Evolutionary conservation across 129 eudicot species (phyloP).

Genomic region (Saposhnikovia divaricata): DNA sequence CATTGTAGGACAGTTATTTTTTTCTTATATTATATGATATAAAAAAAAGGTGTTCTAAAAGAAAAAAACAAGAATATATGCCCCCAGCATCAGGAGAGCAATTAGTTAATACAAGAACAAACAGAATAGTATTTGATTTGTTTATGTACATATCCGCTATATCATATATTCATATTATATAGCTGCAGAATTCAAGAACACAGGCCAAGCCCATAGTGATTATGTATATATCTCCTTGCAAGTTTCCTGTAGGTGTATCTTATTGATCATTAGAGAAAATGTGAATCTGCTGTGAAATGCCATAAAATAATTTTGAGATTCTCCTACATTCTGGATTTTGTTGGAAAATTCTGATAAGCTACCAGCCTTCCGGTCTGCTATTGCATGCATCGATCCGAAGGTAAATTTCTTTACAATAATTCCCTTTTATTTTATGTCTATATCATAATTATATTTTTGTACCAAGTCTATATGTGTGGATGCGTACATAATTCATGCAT

Average conservation of each 20-base stretch:
- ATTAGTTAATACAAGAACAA: background rate
- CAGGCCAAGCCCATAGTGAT: background rate
- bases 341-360: constrained; percentile 31
- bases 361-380: constrained; percentile 84
- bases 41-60: background rate
- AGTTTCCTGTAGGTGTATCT: background rate
- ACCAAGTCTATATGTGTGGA: background rate
- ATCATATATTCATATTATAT: background rate
- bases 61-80: background rate
- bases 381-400: constrained; percentile 61
- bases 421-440: background rate
- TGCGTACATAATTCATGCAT: background rate
- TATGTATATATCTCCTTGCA: background rate
- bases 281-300: constrained; percentile 5
- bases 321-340: constrained; percentile 37
- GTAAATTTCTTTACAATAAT: constrained; percentile 21
- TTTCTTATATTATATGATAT: background rate
- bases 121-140: background rate
- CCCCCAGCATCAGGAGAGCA: background rate
- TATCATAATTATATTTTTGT: background rate
- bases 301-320: background rate
- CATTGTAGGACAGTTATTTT: background rate
- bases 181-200: background rate
- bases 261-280: background rate
- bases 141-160: background rate